Conservation (phyloP, 139 green algal species). For the Axilococcus clingmanii region DNA sequence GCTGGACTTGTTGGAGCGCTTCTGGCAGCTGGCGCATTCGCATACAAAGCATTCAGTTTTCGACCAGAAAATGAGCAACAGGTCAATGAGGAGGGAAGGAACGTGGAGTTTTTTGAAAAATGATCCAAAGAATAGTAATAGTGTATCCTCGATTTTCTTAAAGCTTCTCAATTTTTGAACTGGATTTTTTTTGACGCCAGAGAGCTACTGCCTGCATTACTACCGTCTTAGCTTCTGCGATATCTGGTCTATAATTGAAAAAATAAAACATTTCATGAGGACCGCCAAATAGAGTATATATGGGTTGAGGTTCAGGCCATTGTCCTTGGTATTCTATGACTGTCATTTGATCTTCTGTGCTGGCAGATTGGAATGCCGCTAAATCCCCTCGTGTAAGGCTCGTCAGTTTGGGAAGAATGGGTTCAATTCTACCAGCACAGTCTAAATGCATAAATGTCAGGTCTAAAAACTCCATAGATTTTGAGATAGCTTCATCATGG, state of each 20-base stretch:
- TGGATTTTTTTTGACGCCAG: too few relatives aligned
- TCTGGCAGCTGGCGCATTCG: conserved; percentile 6
- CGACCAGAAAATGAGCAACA: background rate
- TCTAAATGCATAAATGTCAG: conserved; percentile 4
- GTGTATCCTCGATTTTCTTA: too few relatives aligned
- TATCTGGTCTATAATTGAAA: conserved; percentile 4
- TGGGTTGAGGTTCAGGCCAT: background rate
- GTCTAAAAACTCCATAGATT: conserved; percentile 1
- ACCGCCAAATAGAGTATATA: background rate
- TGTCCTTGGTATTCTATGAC: background rate
- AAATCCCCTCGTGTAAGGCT: background rate
- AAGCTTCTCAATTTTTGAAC: too few relatives aligned
- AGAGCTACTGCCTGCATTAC: conserved; percentile 4
- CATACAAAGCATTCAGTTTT: background rate
- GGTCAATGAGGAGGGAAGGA: background rate
- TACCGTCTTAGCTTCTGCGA: background rate
- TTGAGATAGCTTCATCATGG: conserved; percentile 3
- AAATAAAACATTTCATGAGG: conserved; percentile 8
- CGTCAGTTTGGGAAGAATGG: background rate
- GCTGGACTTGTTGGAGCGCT: conserved; percentile 15
- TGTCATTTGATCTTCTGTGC: background rate
- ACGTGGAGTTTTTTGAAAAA: background rate
- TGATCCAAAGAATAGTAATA: too few relatives aligned
- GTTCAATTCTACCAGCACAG: conserved; percentile 1
- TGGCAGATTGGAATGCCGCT: background rate